phyloP scores from a whole-genome alignment of 1,139 yeast genomes.

The Debaryomycetaceae sp. region DNA sequence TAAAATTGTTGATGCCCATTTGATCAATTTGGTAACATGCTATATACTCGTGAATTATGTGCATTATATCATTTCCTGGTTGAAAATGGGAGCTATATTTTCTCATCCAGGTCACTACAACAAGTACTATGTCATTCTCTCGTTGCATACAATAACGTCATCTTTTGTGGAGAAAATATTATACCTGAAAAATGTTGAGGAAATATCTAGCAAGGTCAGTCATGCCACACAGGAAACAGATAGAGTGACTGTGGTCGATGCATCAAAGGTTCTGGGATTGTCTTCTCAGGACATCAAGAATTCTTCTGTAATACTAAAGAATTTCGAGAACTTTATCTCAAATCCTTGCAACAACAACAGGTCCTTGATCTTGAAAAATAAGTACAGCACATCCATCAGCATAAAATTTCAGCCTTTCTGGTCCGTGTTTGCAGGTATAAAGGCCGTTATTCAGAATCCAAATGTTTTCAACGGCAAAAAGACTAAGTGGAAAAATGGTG shows the following conservation, averaged over 20 bases:
- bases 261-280: background rate
- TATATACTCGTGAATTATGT: constrained; percentile 28
- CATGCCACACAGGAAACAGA: background rate
- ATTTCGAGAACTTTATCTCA: constrained; percentile 53
- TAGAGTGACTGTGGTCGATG: background rate
- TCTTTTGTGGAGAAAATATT: constrained; percentile 1
- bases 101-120: constrained; percentile 1
- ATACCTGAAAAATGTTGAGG: constrained; percentile 1
- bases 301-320: constrained; percentile 46
- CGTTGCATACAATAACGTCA: constrained; percentile 3
- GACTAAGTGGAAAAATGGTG: constrained; percentile 24
- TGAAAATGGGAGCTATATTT: constrained; percentile 1
- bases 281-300: background rate
- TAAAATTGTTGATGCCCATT: constrained; percentile 15
- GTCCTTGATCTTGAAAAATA: constrained; percentile 3
- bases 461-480: constrained; percentile 53
- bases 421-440: constrained; percentile 62
- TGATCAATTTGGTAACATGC: constrained; percentile 26
- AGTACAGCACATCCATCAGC: constrained; percentile 15
- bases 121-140: constrained; percentile 2
- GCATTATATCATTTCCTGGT: constrained; percentile 18
- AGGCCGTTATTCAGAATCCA: constrained; percentile 49
- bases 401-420: constrained; percentile 58
- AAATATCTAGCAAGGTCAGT: constrained; percentile 1
- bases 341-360: constrained; percentile 32